Evolutionary conservation across 768 basidiomycete genomes (phyloP), one percentile per base, ranked within the genome.

Genomic region (Russula dissimulans): DNA sequence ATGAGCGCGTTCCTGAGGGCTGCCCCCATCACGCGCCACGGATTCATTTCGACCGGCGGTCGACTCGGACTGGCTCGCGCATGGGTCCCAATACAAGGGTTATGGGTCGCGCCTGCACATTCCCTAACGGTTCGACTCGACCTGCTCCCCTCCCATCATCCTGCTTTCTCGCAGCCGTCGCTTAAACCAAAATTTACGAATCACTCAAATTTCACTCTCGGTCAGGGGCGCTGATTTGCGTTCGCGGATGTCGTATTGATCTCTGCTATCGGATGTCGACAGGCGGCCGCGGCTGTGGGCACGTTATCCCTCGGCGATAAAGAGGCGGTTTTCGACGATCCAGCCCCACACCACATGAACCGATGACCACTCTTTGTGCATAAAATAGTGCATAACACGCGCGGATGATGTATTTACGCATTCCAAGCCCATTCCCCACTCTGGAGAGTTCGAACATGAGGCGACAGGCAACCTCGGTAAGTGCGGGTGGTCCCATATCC

Each of bases 121-220:
- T 12, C 31, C n/a, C 38, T 12, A 15, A 34, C 31, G 48, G 32
- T 32, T 18, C 22, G 22, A 26, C 22, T 39, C 46, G 50, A 29
- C 26, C 80, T 29, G 15, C 34, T 17, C 9, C 4, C 14, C 36
- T 12, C 11, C 15, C 39, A 47, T 79, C 44, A 77, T 79, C 60
- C 70, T 79, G 3, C 68, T 80, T 17, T 76, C 77, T 7, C 71
- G 80, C 34, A 77, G 78, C 8, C 74, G 77, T 51, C 70, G 77
- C 34, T 78, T 80, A 14, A 79, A 79, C 64, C 75, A 76, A 51
- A n/a, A 78, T 7, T 79, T 51, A 76, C 78, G 3, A 77, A 77
- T 4, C 75, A 74, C 66, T 22, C 43, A n/a, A 42, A 29, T 31
- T 36, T 29, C 17, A 54, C n/a, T 31, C 52, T 46, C 22, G 43